Evolutionary conservation across 345 rosid species (phyloP).

Genomic region (Murraya koenigii): DNA sequence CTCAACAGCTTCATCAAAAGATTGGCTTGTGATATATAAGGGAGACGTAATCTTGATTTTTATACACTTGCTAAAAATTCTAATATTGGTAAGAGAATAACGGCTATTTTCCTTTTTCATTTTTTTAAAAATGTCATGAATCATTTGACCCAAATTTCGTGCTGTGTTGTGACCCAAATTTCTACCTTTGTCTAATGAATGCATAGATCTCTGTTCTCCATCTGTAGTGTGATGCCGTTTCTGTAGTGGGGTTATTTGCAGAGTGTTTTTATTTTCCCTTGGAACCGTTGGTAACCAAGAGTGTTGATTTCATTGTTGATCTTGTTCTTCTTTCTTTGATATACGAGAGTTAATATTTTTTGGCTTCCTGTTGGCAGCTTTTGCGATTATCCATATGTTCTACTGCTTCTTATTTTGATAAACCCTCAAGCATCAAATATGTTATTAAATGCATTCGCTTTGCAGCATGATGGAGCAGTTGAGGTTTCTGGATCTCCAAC

Average conservation of each 20-base stretch:
- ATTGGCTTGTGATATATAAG: neutral
- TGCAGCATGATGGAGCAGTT: constrained; percentile 74
- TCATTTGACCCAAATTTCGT: too few relatives aligned
- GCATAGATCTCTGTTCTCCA: neutral
- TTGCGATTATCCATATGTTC: neutral
- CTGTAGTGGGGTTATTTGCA: neutral
- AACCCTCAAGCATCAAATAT: neutral
- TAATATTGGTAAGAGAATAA: neutral
- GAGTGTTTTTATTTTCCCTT: neutral
- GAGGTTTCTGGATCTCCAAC: constrained; percentile 97
- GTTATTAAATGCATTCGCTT: constrained; percentile 12
- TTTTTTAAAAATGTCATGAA: neutral
- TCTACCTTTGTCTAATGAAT: neutral
- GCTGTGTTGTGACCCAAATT: too few relatives aligned
- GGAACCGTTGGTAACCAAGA: neutral
- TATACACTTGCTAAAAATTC: neutral
- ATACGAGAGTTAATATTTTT: neutral
- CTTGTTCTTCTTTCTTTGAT: neutral
- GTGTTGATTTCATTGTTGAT: neutral
- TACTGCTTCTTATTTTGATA: neutral
- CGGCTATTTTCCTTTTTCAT: neutral
- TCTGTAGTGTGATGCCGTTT: neutral
- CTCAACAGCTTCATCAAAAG: neutral
- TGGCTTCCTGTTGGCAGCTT: neutral
- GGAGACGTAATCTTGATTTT: neutral